Conservation (phyloP, 495 filamentous ascomycete genomes). For the Sordaria brevicollis region DNA sequence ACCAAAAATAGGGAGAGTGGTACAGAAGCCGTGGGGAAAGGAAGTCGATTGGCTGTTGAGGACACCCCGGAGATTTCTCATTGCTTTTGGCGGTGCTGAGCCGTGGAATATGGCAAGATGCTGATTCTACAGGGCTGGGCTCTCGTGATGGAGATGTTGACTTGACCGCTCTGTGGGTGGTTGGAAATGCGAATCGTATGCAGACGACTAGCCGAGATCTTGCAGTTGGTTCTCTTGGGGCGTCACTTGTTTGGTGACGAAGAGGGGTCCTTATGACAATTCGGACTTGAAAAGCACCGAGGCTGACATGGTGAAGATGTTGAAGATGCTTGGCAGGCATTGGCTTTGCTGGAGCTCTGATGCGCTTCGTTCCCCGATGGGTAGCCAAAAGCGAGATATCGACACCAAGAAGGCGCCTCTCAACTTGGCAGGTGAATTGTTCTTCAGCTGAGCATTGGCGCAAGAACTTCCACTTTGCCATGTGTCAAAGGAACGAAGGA, state of each 20-base stretch:
- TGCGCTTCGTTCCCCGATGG: neutral
- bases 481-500: neutral
- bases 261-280: neutral
- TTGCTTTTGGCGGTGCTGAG: neutral
- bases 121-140: neutral
- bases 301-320: neutral
- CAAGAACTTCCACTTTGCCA: neutral
- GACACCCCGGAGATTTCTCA: neutral
- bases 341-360: neutral
- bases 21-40: neutral
- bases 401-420: neutral
- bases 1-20: neutral
- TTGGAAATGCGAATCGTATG: neutral
- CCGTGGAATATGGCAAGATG: neutral
- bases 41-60: neutral
- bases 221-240: neutral
- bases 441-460: neutral
- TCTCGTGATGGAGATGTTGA: neutral
- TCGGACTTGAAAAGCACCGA: neutral
- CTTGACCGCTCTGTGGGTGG: neutral
- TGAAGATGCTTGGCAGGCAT: neutral
- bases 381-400: neutral
- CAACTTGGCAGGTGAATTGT: neutral
- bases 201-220: neutral
- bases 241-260: neutral